Conservation (phyloP, 352 stramenopile species). For the Globisporangium ultimum region DNA sequence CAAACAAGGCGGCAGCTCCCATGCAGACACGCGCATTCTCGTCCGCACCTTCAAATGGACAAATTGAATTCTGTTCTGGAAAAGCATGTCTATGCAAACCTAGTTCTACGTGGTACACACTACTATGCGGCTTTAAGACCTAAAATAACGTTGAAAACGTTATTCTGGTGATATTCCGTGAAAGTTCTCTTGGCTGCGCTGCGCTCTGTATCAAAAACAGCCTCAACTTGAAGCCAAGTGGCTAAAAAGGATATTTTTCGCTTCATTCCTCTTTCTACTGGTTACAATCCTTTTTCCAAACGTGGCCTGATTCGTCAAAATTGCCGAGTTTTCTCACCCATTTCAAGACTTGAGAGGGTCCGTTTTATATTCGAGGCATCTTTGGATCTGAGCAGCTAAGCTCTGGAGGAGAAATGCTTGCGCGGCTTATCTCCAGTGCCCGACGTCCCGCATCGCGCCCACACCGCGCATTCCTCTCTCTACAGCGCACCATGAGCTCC, state of each 20-base stretch:
- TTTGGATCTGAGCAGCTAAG: background rate
- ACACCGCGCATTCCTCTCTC: background rate
- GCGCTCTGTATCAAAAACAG: background rate
- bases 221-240: background rate
- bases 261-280: background rate
- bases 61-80: conserved; percentile 1
- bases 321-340: too few species aligned
- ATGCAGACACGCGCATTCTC: background rate
- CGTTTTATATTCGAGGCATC: background rate
- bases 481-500: conserved; percentile 32
- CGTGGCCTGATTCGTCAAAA: too few species aligned
- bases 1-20: too few species aligned
- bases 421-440: background rate
- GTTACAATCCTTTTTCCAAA: background rate
- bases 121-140: background rate
- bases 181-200: background rate
- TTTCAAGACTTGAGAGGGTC: background rate
- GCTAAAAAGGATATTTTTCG: background rate
- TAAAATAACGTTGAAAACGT: background rate
- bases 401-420: background rate
- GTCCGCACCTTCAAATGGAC: background rate
- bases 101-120: background rate
- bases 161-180: background rate
- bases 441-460: background rate
- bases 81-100: background rate